phyloP scores from a whole-genome alignment of 495 filamentous ascomycete genomes.

The Cairneyella variabilis region DNA sequence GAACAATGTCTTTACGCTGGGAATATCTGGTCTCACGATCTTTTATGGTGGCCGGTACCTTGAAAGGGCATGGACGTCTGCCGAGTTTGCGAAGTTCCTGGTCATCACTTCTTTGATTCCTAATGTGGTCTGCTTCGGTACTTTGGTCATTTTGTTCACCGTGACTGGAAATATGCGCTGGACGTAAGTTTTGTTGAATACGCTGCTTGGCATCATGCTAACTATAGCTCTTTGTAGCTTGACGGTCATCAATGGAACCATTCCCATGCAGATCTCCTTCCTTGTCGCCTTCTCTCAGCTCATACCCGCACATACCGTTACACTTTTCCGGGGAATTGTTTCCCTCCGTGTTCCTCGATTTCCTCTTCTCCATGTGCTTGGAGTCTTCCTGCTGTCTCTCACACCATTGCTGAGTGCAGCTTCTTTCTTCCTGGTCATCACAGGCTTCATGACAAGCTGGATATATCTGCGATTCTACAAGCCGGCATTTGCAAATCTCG shows the following conservation, averaged over 20 bases:
- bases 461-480: conserved; percentile 96
- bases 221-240: conserved; percentile 41
- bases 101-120: conserved; percentile 73
- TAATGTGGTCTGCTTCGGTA: conserved; percentile 67
- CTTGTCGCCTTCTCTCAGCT: conserved; percentile 98
- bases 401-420: conserved; percentile 81
- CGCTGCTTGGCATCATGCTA: not conserved
- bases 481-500: conserved; percentile 56
- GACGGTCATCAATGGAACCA: conserved; percentile 79
- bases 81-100: conserved; percentile 89
- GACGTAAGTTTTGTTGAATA: conserved; percentile 54
- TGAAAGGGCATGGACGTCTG: conserved; percentile 92
- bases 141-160: conserved; percentile 69
- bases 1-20: conserved; percentile 84
- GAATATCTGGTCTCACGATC: conserved; percentile 73
- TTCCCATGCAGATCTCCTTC: conserved; percentile 87
- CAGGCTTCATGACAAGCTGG: conserved; percentile 86
- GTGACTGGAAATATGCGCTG: conserved; percentile 61
- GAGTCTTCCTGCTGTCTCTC: conserved; percentile 71
- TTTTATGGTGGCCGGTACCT: conserved; percentile 95
- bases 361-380: conserved; percentile 77
- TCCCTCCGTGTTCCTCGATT: conserved; percentile 89
- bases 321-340: conserved; percentile 79
- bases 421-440: conserved; percentile 74
- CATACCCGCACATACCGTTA: conserved; percentile 96